Evolutionary conservation across 345 rosid genomes (phyloP), one percentile per base, ranked within the genome.

Genomic region (Euclidium syriacum): DNA sequence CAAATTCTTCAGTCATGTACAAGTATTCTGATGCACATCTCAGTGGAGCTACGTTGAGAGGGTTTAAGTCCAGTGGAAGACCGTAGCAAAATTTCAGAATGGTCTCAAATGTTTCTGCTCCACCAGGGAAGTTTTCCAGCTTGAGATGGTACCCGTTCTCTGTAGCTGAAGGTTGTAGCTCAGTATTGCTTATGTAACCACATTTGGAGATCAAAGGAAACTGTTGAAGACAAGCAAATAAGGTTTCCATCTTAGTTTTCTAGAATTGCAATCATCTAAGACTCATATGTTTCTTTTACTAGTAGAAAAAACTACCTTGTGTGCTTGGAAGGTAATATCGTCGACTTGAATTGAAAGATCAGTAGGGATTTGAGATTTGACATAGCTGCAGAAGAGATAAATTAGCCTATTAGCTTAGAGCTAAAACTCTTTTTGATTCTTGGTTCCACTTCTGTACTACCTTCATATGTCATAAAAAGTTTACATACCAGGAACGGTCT

Each of bases 1-100:
- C 89, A 48, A 78, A 66, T 23, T 91, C 96, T 78, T 88, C 95
- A 1, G 89, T 85, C 92, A 85, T 91, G 67, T 88, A 94, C 53
- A 88, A 74, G 67, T 73, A 88, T 46, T 88, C 91, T 2, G 94
- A 70, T 58, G 91, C 98, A 65, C 98, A 88, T 75, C 95, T 74
- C 7, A 91, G 72, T 58, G 83, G 68, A 23, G 86, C 88, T 67
- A 79, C 68, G 64, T 86, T 91, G 51, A 65, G 17, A 29, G 96
- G 81, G 51, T 69, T 77, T 43, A 91, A 64, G 63, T 86, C 95
- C 19, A 76, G 46, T 1, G 84, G 87, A 27, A 80, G 77, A 42
- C 86, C 86, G 32, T 86, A 85, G 58, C 91, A 86, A 75, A 86
- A 88, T 64, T 79, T 86, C 11, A 85, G 72, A 64, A 88, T 65